Evolutionary conservation across 768 basidiomycete species (phyloP).

Genomic region (Pseudohyphozyma bogoriensis): DNA sequence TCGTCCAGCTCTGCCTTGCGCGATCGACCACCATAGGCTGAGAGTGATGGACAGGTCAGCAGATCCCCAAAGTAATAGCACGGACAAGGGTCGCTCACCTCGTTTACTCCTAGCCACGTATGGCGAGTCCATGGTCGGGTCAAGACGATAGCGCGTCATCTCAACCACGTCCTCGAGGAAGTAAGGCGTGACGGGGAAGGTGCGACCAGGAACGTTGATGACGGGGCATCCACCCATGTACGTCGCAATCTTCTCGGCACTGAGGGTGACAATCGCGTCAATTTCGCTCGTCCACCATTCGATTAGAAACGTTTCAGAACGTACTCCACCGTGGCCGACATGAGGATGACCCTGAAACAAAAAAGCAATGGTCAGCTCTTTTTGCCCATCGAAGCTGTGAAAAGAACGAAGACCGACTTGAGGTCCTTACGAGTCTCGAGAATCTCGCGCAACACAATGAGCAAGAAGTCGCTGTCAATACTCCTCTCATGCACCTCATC

Average conservation of each 20-base stretch:
- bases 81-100: neutral
- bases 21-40: constrained; percentile 15
- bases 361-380: constrained; percentile 2
- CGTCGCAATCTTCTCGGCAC: constrained; percentile 68
- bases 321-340: constrained; percentile 87
- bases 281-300: too few relatives aligned
- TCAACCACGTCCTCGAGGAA: constrained; percentile 90
- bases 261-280: neutral
- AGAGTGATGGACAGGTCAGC: neutral
- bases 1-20: constrained; percentile 51
- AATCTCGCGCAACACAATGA: constrained; percentile 82
- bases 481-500: constrained; percentile 97
- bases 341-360: constrained; percentile 71
- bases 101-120: constrained; percentile 42
- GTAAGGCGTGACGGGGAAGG: constrained; percentile 76
- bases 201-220: constrained; percentile 81
- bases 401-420: constrained; percentile 48
- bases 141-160: constrained; percentile 42
- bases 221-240: constrained; percentile 78
- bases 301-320: constrained; percentile 31
- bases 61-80: neutral
- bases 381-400: neutral
- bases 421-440: constrained; percentile 65
- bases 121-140: constrained; percentile 46
- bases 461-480: constrained; percentile 92